These are phyloP conservation scores for Paecilomyces niveus DNA, from an alignment of 2,329 filamentous ascomycete species.

Conservation along the genomic window DNA sequence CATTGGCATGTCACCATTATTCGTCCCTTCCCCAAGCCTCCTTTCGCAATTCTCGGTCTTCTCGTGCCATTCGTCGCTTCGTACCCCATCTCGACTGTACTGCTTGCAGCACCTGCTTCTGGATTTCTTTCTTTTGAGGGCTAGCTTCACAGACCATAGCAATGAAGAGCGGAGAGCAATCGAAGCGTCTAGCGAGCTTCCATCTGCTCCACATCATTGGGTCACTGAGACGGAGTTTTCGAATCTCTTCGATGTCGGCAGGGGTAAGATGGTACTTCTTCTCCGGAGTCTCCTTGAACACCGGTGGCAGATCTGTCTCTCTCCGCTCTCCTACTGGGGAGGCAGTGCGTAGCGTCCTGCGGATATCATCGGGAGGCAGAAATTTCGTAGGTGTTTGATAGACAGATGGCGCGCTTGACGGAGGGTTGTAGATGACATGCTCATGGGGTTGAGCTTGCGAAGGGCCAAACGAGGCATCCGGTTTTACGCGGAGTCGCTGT, in stretches of 20 bases:
- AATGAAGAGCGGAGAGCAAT: conserved; percentile 57
- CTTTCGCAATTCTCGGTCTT: conserved; percentile 54
- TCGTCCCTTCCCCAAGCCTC: conserved; percentile 54
- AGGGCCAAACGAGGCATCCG: conserved; percentile 44
- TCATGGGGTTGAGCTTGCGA: conserved; percentile 35
- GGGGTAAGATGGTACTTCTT: conserved; percentile 57
- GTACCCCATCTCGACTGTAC: conserved; percentile 55
- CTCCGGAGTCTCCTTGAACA: conserved; percentile 45
- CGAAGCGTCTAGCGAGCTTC: conserved; percentile 55
- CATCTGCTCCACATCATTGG: conserved; percentile 54
- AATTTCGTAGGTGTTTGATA: conserved; percentile 61
- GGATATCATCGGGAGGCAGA: conserved; percentile 52
- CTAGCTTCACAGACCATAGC: conserved; percentile 52
- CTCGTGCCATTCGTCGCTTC: conserved; percentile 52
- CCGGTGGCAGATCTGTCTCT: conserved; percentile 35
- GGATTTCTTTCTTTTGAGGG: conserved; percentile 40
- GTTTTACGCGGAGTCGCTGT: conserved; percentile 44
- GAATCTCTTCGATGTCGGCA: conserved; percentile 53
- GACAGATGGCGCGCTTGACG: conserved; percentile 55
- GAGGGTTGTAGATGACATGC: conserved; percentile 60
- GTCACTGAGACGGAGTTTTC: conserved; percentile 46
- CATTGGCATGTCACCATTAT: conserved; percentile 22
- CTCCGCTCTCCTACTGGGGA: conserved; percentile 14
- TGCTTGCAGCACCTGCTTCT: conserved; percentile 43
- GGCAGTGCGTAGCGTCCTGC: conserved; percentile 41